phyloP scores from a whole-genome alignment of 2,329 filamentous ascomycete species.

The Fusarium globosum region DNA sequence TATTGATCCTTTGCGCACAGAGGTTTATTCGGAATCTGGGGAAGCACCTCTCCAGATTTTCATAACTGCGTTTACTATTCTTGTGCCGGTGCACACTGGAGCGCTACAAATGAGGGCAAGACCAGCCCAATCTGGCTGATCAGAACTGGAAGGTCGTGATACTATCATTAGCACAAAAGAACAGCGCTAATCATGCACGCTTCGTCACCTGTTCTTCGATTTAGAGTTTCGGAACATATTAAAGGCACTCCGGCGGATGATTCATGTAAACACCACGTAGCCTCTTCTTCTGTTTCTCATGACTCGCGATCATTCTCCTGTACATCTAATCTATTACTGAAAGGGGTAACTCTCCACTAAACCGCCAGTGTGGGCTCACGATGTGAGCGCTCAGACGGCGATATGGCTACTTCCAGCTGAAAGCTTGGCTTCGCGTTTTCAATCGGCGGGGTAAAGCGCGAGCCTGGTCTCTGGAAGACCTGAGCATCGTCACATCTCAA shows the following conservation, averaged over 20 bases:
- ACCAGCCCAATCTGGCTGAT: rapidly evolving
- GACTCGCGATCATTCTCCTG: not conserved
- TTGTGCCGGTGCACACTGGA: not conserved
- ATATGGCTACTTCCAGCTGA: not conserved
- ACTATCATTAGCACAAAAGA: not conserved
- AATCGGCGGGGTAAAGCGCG: not conserved
- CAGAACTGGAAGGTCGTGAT: not conserved
- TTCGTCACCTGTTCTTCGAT: not conserved
- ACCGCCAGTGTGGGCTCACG: not conserved
- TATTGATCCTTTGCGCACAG: not conserved
- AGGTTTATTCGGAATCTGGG: not conserved
- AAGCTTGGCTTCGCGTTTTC: not conserved
- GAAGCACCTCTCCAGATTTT: not conserved
- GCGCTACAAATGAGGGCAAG: rapidly evolving
- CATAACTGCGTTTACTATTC: too few relatives aligned
- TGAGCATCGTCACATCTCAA: not conserved
- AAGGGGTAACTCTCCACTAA: not conserved
- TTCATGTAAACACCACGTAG: not conserved
- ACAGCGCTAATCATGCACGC: not conserved
- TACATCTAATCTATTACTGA: too few relatives aligned
- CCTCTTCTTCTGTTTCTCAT: not conserved
- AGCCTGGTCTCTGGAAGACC: not conserved
- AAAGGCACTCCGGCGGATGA: too few relatives aligned
- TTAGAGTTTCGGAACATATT: not conserved
- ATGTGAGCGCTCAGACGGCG: not conserved